Conservation (phyloP, 2,329 filamentous ascomycete genomes). For the Paracorniculantispora psalliotae region DNA sequence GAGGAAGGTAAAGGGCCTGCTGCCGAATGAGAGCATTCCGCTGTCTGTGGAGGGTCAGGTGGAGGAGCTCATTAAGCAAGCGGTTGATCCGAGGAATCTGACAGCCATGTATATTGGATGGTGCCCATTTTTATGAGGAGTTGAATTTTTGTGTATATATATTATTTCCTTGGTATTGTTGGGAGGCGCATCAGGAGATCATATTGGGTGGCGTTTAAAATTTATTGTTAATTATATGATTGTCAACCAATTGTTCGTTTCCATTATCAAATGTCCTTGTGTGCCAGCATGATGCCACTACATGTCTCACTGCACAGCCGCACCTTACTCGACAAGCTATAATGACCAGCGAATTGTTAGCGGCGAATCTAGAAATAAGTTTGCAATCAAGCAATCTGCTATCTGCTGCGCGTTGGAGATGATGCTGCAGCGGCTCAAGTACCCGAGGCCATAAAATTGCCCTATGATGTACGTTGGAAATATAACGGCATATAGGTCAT, state of each 20-base stretch:
- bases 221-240: no score
- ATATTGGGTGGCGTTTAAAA: not conserved
- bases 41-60: slow-evolving; percentile 95
- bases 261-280: not conserved
- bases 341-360: no score
- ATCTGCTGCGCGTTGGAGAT: no score
- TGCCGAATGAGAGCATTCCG: slow-evolving; percentile 85
- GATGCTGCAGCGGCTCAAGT: no score
- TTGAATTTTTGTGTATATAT: not conserved
- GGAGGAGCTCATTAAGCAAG: slow-evolving; percentile 87
- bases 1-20: slow-evolving; percentile 77
- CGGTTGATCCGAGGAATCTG: slow-evolving; percentile 73
- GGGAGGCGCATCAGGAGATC: not conserved
- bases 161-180: not conserved
- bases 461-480: no score
- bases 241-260: not conserved
- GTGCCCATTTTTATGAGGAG: slow-evolving; percentile 53
- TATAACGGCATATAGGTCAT: no score
- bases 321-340: slow-evolving; percentile 16
- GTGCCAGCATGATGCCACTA: no score
- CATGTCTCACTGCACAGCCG: not conserved
- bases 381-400: no score
- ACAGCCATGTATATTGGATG: slow-evolving; percentile 97
- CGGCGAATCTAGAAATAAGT: no score
- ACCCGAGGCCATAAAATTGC: no score